Conservation (phyloP, 306 rosid genomes). For the Cucurbita argyrosperma region DNA sequence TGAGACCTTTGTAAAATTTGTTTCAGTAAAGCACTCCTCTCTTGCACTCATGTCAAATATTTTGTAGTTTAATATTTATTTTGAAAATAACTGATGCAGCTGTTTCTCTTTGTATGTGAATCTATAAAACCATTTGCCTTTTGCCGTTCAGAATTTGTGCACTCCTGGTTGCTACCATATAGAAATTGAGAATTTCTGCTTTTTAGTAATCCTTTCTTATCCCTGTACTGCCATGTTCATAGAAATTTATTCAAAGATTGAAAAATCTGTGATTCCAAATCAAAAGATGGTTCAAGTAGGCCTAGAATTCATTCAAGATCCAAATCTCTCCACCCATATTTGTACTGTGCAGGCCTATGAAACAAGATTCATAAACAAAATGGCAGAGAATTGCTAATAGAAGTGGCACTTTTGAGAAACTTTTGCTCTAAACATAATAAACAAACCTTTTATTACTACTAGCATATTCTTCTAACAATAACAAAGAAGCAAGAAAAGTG, state of each 20-base stretch:
- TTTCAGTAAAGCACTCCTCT: constrained; percentile 1
- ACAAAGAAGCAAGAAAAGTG: neutral
- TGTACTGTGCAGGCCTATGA: neutral
- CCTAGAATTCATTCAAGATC: neutral
- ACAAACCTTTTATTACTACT: neutral
- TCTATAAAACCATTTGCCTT: neutral
- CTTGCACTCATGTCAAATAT: constrained; percentile 1
- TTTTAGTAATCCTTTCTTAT: neutral
- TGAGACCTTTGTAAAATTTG: constrained; percentile 4
- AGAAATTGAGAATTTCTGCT: neutral
- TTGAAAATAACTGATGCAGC: neutral
- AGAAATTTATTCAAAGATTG: neutral
- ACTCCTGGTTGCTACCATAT: neutral
- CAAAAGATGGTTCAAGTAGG: neutral
- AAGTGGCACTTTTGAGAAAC: neutral
- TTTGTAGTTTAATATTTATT: constrained; percentile 3
- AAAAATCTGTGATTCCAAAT: neutral
- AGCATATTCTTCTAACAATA: neutral
- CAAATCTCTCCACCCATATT: neutral
- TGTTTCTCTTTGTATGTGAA: neutral
- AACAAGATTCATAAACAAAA: neutral
- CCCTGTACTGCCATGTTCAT: neutral
- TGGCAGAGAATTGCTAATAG: neutral
- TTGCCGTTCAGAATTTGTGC: neutral
- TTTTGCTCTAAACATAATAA: neutral